Percentiles rank a stretch among this genome's conserved stretches.
These are phyloP conservation scores for Skeletonema grethae DNA, from an alignment of 108 stramenopile genomes.

Conservation along the genomic window DNA sequence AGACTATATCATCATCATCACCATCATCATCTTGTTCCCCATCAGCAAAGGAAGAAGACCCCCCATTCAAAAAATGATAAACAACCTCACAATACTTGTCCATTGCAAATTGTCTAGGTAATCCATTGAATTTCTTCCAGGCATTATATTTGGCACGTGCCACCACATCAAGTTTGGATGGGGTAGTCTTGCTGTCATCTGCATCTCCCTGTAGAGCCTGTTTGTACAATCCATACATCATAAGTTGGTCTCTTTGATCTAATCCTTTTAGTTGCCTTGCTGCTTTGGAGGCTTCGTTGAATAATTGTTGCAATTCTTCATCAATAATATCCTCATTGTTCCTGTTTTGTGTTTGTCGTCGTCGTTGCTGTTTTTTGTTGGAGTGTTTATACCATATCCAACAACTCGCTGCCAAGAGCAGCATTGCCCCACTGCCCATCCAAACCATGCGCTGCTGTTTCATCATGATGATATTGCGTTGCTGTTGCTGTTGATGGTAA, in stretches of 20 bases:
- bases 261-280: slow-evolving; percentile 24
- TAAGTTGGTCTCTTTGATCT: slow-evolving; percentile 65
- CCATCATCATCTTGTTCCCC: not conserved
- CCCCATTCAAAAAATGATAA: slow-evolving; percentile 44
- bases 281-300: slow-evolving; percentile 29
- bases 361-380: not conserved
- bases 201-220: slow-evolving; percentile 83
- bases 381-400: not conserved
- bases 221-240: slow-evolving; percentile 90
- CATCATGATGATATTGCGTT: not conserved
- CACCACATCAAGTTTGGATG: slow-evolving; percentile 60
- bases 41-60: slow-evolving; percentile 22
- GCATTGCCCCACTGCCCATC: slow-evolving; percentile 1
- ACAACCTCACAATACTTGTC: slow-evolving; percentile 71
- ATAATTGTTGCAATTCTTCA: slow-evolving; percentile 28
- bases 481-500: not conserved
- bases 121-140: slow-evolving; percentile 65
- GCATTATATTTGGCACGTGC: slow-evolving; percentile 71
- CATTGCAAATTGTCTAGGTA: slow-evolving; percentile 54
- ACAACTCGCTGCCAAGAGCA: not conserved
- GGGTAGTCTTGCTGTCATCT: slow-evolving; percentile 23
- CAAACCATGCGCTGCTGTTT: not conserved
- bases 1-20: slow-evolving; percentile 37
- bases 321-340: slow-evolving; percentile 5
- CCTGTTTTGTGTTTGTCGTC: too few relatives aligned